A percentile compares a stretch with the other conserved stretches of the same genome.
Evolutionary conservation across 441 rosid species (phyloP).

Genomic region (Syzygium malaccense): DNA sequence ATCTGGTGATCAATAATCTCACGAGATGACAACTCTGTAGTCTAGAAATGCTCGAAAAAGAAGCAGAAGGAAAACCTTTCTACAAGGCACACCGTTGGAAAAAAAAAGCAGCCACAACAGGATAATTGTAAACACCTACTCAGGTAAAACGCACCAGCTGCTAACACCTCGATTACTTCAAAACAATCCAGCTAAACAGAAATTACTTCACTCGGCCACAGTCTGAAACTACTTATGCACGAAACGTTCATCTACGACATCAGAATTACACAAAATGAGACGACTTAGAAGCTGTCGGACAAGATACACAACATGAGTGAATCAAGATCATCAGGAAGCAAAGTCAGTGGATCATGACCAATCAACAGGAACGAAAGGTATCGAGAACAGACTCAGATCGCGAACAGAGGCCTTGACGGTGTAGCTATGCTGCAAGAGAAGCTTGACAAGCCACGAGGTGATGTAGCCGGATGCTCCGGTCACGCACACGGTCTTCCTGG

Average conservation of each 20-base stretch:
- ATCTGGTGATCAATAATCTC: background rate
- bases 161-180: too few species aligned
- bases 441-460: slow-evolving; percentile 15
- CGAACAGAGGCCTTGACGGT: slow-evolving; percentile 13
- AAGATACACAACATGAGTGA: background rate
- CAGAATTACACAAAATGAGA: background rate
- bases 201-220: background rate
- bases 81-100: background rate
- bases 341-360: background rate
- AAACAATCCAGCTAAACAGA: background rate
- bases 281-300: background rate
- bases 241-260: background rate
- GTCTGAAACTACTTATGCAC: background rate
- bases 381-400: slow-evolving; percentile 4
- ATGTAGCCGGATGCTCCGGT: slow-evolving; percentile 11
- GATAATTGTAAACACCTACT: too few species aligned
- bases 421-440: slow-evolving; percentile 10
- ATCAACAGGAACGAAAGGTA: background rate
- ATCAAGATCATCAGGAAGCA: background rate
- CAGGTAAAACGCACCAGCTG: too few species aligned
- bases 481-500: slow-evolving; percentile 1
- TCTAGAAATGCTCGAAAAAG: background rate
- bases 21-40: background rate
- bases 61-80: background rate
- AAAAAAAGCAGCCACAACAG: background rate